Evolutionary conservation across 2,329 filamentous ascomycete species (phyloP).

Genomic region (Drechslerella coelobrocha): DNA sequence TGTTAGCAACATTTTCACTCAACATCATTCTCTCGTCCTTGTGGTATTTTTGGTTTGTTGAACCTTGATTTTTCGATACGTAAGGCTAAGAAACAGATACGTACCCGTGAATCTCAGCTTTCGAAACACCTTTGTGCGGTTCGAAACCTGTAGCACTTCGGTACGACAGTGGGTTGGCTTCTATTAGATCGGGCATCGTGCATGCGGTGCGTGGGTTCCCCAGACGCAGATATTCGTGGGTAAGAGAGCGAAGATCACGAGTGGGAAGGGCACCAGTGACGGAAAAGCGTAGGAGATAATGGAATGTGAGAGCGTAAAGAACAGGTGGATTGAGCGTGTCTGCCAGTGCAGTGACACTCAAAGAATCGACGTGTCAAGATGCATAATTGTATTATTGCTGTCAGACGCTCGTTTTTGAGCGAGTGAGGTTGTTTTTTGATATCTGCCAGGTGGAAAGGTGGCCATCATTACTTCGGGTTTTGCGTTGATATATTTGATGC

Average conservation of each 20-base stretch:
- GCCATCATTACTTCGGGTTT: slow-evolving; percentile 41
- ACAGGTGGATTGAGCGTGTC: slow-evolving; percentile 19
- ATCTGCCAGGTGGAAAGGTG: not conserved
- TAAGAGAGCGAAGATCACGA: slow-evolving; percentile 24
- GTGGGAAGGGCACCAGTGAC: not conserved
- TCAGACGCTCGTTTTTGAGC: slow-evolving; percentile 39
- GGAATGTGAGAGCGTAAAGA: not conserved
- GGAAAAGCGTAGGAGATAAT: not conserved
- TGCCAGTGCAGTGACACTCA: slow-evolving; percentile 2
- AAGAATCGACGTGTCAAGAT: slow-evolving; percentile 23
- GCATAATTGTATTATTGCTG: not conserved
- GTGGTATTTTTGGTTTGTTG: not conserved
- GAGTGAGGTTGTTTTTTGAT: slow-evolving; percentile 4
- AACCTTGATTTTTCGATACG: not conserved
- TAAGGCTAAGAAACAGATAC: not conserved
- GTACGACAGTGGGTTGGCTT: slow-evolving; percentile 2
- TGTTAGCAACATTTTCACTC: not conserved
- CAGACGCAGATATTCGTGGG: not conserved
- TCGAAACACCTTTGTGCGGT: slow-evolving; percentile 13
- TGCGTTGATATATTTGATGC: slow-evolving; percentile 29
- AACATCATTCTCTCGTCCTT: not conserved
- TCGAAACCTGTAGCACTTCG: slow-evolving; percentile 8
- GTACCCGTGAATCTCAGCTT: slow-evolving; percentile 30
- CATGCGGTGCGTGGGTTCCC: slow-evolving; percentile 18
- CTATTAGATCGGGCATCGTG: slow-evolving; percentile 19